Evolutionary conservation across 83 land plant genomes (phyloP).

Genomic region (Isoetes engelmannii): DNA sequence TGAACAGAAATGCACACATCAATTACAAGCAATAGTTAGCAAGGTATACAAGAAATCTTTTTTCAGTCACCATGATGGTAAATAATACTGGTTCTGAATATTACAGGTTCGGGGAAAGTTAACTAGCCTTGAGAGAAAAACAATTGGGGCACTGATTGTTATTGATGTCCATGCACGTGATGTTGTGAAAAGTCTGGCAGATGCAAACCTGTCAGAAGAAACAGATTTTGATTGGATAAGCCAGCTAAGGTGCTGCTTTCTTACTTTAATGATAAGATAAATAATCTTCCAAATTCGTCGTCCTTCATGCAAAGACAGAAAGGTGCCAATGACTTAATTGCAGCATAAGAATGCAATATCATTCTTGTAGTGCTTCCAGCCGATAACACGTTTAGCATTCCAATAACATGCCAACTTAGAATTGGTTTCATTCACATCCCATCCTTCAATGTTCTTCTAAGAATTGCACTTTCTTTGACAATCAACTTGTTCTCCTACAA

Average conservation of each 20-base stretch:
- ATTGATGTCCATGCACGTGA: constrained; percentile 47
- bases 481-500: too few relatives aligned
- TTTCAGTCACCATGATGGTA: neutral
- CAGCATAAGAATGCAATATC: too few relatives aligned
- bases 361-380: too few relatives aligned
- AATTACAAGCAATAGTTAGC: constrained; percentile 32
- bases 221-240: constrained; percentile 41
- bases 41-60: constrained; percentile 18
- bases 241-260: constrained; percentile 24
- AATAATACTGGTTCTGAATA: neutral
- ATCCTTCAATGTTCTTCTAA: too few relatives aligned
- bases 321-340: too few relatives aligned
- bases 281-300: too few relatives aligned
- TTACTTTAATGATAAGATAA: too few relatives aligned
- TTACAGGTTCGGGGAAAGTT: constrained; percentile 35
- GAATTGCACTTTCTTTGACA: too few relatives aligned
- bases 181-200: constrained; percentile 30
- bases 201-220: constrained; percentile 28
- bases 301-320: too few relatives aligned
- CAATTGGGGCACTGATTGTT: constrained; percentile 45
- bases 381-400: too few relatives aligned
- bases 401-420: too few relatives aligned
- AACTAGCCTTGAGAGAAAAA: constrained; percentile 37
- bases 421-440: too few relatives aligned
- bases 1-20: constrained; percentile 32